phyloP scores from a whole-genome alignment of 352 stramenopile species.

The Pythium vanterpoolii region DNA sequence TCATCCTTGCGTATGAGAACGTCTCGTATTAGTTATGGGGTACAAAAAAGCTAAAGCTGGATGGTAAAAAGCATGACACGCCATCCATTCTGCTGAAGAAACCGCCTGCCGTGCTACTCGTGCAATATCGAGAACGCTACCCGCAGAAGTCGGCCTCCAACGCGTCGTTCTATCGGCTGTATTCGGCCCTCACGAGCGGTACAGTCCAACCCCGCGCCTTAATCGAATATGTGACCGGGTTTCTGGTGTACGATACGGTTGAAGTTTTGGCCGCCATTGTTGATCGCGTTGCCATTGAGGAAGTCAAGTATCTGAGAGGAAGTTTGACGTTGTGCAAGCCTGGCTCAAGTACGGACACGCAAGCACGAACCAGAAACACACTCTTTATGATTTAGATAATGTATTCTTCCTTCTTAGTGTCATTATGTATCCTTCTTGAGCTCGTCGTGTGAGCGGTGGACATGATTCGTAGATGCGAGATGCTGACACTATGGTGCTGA shows the following conservation, averaged over 20 bases:
- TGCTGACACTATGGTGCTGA: too few species aligned
- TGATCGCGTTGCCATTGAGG: not conserved
- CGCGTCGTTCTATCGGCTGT: constrained; percentile 7
- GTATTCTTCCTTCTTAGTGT: too few species aligned
- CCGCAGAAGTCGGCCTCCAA: not conserved
- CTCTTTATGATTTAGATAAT: too few species aligned
- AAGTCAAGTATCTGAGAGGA: not conserved
- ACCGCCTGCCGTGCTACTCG: not conserved
- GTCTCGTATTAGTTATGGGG: constrained; percentile 11
- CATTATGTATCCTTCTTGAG: too few species aligned
- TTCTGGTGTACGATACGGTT: constrained; percentile 9
- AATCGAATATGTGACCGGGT: constrained; percentile 9
- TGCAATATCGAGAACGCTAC: not conserved
- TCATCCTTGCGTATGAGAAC: constrained; percentile 3
- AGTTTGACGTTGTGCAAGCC: not conserved
- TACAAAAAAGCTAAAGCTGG: not conserved
- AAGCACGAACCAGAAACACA: too few species aligned
- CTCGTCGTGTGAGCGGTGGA: too few species aligned
- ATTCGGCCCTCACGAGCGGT: not conserved
- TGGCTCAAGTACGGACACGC: constrained; percentile 18
- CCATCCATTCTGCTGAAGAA: constrained; percentile 13
- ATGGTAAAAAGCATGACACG: not conserved
- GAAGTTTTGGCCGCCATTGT: not conserved
- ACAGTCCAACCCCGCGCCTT: not conserved
- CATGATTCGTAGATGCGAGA: too few species aligned